A percentile compares a stretch with the other conserved stretches of the same genome.
Conservation (phyloP, 1,139 yeast species). For the Magnusiomyces tetraspermus region DNA sequence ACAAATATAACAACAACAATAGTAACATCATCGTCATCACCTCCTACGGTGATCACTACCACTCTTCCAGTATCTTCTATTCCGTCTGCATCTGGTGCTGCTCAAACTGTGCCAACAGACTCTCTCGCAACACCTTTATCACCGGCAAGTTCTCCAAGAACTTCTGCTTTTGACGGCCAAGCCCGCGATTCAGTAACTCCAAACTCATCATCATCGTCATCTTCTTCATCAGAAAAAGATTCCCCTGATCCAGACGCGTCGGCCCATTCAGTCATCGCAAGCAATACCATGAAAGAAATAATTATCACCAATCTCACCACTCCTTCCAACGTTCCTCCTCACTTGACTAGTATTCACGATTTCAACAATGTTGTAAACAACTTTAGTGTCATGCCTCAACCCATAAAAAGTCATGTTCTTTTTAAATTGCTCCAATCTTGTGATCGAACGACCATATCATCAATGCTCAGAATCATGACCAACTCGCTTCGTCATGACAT, state of each 20-base stretch:
- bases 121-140: constrained; percentile 2
- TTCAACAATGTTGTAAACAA: constrained; percentile 28
- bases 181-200: no score
- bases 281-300: background rate
- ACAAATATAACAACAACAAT: no score
- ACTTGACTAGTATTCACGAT: background rate
- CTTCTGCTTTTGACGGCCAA: background rate
- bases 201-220: background rate
- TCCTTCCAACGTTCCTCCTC: background rate
- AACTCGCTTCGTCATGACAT: constrained; percentile 65
- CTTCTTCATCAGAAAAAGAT: background rate
- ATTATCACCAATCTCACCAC: constrained; percentile 1
- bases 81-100: no score
- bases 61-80: no score
- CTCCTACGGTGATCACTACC: no score
- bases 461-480: constrained; percentile 50
- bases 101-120: background rate
- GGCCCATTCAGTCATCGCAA: background rate
- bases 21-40: no score
- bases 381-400: constrained; percentile 31
- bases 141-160: constrained; percentile 1
- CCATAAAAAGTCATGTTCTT: constrained; percentile 33
- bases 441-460: constrained; percentile 60
- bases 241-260: background rate
- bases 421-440: constrained; percentile 58